Evolutionary conservation across 345 rosid species (phyloP), one percentile per base, ranked within the genome.

Genomic region (Eucalyptus regnans): DNA sequence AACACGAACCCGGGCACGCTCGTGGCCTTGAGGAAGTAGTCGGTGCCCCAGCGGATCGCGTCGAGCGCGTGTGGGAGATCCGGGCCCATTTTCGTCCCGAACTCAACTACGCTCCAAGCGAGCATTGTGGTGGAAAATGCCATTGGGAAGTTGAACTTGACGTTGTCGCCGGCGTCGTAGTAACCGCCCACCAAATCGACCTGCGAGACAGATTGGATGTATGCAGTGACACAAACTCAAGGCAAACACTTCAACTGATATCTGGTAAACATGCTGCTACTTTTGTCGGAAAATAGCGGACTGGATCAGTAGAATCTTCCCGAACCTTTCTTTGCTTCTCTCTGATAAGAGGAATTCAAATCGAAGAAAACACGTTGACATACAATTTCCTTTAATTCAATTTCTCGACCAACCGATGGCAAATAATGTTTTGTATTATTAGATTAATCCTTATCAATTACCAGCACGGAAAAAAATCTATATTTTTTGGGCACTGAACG

Each of bases 141-240:
- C 99, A 97, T 97, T 4, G 98, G 99, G 62, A 97, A 94, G 25
- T 94, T 96, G 92, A 96, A 97, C 87, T 97, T 97, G 51, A 97
- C 90, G 52, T 97, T 97, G 92, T 97, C 99, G 3, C 99, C 99
- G 4, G 99, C 99, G 27, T 97, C 99, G 44, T 97, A 96, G 92
- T 97, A 97, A 54, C 99, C 99, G 31, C 99, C 99, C 2, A 91
- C 95, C 88, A 96, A 95, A 90, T 97, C 94, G 89, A 96, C 96
- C 95, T 96, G 91, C 48, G 9, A 41, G 84, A 41, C 48, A 76
- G 84, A 76, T 76, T 20, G 46, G 22, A 20, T 20, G 84, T 20
- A 41, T 22, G 12, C 29, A 41, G 48, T 0, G 84, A 76, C 84
- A 41, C 15, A 76, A 76, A 41, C 48, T 76, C 48, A 41, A 41